Evolutionary conservation across 371 early-diverging fungal genomes (phyloP), one percentile per base, ranked within the genome.

Genomic region (Mucor plumbeus): DNA sequence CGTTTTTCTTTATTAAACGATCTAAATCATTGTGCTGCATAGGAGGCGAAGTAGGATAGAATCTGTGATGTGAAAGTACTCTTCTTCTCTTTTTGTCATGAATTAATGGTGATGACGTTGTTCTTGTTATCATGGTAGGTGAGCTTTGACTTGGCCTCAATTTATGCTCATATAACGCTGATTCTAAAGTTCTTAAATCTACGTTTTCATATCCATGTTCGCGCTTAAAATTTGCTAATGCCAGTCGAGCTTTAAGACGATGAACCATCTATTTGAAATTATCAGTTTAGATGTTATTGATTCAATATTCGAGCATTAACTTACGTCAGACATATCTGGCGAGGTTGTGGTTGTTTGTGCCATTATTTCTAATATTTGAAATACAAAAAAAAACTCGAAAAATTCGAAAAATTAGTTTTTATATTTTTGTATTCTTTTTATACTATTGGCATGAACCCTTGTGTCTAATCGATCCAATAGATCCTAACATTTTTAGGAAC

Each of bases 141-240:
- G 34, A n/a, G 15, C 47, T 36, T 26, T 54, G 38, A 7, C 36
- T 59, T 9, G n/a, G 31, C 8, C 31, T 43, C 7, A 50, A 11
- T 15, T 47, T 48, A 17, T 61, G 55, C 13, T 64, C 53, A 11
- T 66, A n/a, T 35, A 75, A 35, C 11, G 48, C 60, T 1, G 65
- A 67, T 34, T 75, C 72, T 14, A 75, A 38, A 5, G 67, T 69
- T 7, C 44, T 43, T 13, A 75, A 60, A n/a, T 72, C 69, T 6
- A 66, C 47, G 10, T 63, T 67, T 58, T 75, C 72, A 55, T 64
- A 72, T n/a, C 75, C 72, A 55, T 69, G 69, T 41, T 72, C 63
- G 10, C 62, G 64, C 35, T 75, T 75, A 41, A 64, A 75, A 59
- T 69, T 75, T 31, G 75, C 75, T 26, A 75, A 59, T 6, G 67